A percentile compares a stretch with the other conserved stretches of the same genome.
phyloP scores from a whole-genome alignment of 257 asterid species.

The Solanum chaucha region DNA sequence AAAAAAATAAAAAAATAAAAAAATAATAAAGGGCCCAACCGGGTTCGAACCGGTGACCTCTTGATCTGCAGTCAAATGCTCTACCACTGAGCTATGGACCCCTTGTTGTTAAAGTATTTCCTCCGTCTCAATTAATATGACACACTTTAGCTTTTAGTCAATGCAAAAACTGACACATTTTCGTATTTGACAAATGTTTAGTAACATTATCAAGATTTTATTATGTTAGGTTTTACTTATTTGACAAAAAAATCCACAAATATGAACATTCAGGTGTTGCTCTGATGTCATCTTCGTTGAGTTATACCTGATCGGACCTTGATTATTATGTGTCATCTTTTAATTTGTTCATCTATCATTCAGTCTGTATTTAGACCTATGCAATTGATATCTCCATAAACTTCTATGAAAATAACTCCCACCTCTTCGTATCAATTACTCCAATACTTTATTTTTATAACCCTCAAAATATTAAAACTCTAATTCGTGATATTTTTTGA shows the following conservation, averaged over 20 bases:
- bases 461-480: too few species aligned
- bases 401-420: too few species aligned
- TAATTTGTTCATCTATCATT: not conserved
- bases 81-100: slow-evolving; percentile 17
- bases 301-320: too few species aligned
- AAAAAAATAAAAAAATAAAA: too few species aligned
- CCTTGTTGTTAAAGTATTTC: accelerated
- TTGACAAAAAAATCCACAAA: too few species aligned
- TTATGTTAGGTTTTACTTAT: not conserved
- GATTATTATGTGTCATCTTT: not conserved
- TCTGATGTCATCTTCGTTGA: not conserved
- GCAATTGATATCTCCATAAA: not conserved
- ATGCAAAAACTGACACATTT: too few species aligned
- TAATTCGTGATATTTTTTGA: too few species aligned
- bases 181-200: too few species aligned
- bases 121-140: accelerated
- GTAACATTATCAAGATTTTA: not conserved
- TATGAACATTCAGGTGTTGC: not conserved
- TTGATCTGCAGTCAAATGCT: slow-evolving; percentile 19
- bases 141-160: not conserved
- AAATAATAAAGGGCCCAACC: not conserved
- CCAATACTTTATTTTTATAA: too few species aligned
- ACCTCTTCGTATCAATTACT: too few species aligned
- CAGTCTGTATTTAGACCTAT: too few species aligned
- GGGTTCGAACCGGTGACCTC: slow-evolving; percentile 16